Evolutionary conservation across 768 basidiomycete genomes (phyloP).

Genomic region (Lepiota subincarnata): DNA sequence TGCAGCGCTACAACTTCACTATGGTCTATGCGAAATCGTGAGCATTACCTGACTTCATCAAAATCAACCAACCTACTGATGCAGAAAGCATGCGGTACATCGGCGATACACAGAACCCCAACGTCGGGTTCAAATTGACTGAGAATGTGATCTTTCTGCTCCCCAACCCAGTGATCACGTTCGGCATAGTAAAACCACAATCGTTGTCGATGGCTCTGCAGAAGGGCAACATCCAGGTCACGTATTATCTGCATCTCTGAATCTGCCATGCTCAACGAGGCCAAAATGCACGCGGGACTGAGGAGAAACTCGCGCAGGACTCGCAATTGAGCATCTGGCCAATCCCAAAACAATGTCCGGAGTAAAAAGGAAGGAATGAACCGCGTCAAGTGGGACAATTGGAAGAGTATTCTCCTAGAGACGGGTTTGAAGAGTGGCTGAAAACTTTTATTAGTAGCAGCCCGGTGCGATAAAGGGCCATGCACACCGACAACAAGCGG

Average conservation of each 20-base stretch:
- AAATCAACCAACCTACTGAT: constrained; percentile 45
- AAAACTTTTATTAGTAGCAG: neutral
- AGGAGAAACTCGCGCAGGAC: constrained; percentile 47
- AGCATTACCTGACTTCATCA: neutral
- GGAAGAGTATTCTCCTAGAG: constrained; percentile 36
- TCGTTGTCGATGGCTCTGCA: constrained; percentile 35
- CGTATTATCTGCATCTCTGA: constrained; percentile 66
- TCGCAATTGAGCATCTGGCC: constrained; percentile 43
- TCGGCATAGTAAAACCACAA: constrained; percentile 57
- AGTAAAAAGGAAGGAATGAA: constrained; percentile 38
- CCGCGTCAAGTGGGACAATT: constrained; percentile 40
- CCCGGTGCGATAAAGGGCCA: neutral
- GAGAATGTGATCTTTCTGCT: constrained; percentile 44
- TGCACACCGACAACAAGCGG: constrained; percentile 48
- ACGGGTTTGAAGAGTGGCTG: constrained; percentile 49
- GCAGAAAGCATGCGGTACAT: constrained; percentile 70
- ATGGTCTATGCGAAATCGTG: constrained; percentile 39
- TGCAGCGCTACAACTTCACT: constrained; percentile 44
- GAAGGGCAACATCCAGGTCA: constrained; percentile 43
- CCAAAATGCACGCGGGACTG: constrained; percentile 47
- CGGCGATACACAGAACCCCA: constrained; percentile 33
- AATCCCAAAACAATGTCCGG: constrained; percentile 39
- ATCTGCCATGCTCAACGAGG: constrained; percentile 56
- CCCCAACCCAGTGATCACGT: constrained; percentile 66
- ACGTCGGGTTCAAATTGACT: constrained; percentile 31